Evolutionary conservation across 2,329 filamentous ascomycete genomes (phyloP).

Genomic region (Talaromyces sp.): DNA sequence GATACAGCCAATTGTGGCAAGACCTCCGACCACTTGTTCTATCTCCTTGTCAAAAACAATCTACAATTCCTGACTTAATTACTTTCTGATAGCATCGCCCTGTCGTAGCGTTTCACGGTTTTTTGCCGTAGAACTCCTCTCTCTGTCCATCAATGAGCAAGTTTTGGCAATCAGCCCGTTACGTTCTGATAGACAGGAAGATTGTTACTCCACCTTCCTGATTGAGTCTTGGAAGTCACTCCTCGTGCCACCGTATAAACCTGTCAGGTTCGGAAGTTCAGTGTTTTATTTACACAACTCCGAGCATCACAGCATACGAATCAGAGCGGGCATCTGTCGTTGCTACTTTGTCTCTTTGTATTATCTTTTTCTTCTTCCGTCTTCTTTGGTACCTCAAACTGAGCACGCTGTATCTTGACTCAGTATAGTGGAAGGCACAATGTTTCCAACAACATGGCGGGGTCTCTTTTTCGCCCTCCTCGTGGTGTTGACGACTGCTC

Average conservation of each 20-base stretch:
- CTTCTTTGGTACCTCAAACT: neutral
- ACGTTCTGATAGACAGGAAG: neutral
- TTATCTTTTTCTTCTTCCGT: neutral
- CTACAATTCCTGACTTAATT: neutral
- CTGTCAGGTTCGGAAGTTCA: neutral
- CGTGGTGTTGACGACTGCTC: constrained; percentile 2
- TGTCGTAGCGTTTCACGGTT: neutral
- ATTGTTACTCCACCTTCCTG: neutral
- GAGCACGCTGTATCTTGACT: neutral
- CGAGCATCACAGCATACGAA: constrained; percentile 1
- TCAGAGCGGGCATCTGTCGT: neutral
- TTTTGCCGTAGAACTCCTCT: neutral
- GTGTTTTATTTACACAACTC: neutral
- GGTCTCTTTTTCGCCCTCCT: constrained; percentile 3
- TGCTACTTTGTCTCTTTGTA: neutral
- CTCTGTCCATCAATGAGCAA: neutral
- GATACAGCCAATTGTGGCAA: neutral
- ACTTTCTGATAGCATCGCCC: neutral
- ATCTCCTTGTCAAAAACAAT: neutral
- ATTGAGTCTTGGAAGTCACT: neutral
- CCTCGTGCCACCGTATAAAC: constrained; percentile 3
- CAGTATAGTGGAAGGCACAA: neutral
- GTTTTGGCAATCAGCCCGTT: neutral
- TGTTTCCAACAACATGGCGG: constrained; percentile 8
- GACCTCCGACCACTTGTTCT: neutral